Conservation (phyloP, 495 filamentous ascomycete species). For the Penicillium cataractarum region DNA sequence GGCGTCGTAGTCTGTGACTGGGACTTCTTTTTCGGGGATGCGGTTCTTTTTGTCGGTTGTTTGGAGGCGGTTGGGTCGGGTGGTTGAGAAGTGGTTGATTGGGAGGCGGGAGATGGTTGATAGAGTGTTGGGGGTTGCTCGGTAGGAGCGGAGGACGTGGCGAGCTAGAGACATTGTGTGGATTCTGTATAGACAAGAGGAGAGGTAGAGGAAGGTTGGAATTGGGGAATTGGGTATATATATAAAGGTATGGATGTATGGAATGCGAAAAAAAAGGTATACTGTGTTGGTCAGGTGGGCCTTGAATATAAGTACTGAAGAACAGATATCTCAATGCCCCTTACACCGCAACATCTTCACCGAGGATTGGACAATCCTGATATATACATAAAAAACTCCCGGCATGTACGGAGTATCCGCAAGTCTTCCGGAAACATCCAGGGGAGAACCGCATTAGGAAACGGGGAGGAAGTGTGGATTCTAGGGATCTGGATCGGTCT, state of each 20-base stretch:
- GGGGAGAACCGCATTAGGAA: not conserved
- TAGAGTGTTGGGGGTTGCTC: not conserved
- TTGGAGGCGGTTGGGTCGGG: conserved; percentile 5
- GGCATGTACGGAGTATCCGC: not conserved
- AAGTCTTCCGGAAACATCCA: not conserved
- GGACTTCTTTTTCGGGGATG: conserved; percentile 10
- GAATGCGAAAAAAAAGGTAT: not conserved
- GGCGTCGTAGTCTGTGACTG: conserved; percentile 9
- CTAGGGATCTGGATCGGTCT: not conserved
- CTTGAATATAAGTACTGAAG: conserved; percentile 1
- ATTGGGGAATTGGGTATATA: conserved; percentile 1
- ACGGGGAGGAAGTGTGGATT: not conserved
- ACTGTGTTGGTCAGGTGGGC: not conserved
- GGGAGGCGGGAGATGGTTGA: not conserved
- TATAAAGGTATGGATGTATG: too few relatives aligned
- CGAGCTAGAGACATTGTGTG: conserved; percentile 8
- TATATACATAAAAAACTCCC: not conserved
- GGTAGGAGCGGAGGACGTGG: conserved; percentile 2
- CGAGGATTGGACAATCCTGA: not conserved
- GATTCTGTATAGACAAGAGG: not conserved
- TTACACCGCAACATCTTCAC: conserved; percentile 4
- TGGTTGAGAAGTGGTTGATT: conserved; percentile 2
- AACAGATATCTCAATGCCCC: not conserved
- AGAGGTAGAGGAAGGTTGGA: not conserved
- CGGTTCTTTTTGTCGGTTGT: conserved; percentile 10